Conservation (phyloP, 78 protist genomes). For the Dictyostelium intermedium region DNA sequence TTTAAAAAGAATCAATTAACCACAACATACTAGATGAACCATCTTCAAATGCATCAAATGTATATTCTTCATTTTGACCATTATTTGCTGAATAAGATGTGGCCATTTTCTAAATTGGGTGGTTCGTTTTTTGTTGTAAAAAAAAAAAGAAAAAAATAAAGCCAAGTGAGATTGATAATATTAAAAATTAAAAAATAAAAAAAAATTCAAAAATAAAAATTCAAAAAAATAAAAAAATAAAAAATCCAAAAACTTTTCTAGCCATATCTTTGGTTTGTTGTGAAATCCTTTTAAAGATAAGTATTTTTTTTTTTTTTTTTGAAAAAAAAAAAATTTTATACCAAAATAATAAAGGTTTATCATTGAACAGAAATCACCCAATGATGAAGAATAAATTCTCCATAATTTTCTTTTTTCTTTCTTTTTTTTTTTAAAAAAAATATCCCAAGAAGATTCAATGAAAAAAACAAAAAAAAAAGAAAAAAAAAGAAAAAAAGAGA, state of each 20-base stretch:
- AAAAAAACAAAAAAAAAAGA: neutral
- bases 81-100: neutral
- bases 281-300: too few species aligned
- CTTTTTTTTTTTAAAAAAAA: too few species aligned
- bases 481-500: too few species aligned
- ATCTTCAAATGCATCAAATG: conserved; percentile 79
- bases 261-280: too few species aligned
- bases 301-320: too few species aligned
- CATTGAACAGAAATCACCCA: too few species aligned
- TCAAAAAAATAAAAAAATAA: neutral
- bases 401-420: too few species aligned
- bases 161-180: neutral
- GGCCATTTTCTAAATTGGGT: neutral
- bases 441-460: too few species aligned
- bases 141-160: neutral
- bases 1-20: neutral
- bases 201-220: neutral
- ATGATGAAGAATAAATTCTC: too few species aligned
- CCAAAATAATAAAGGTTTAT: too few species aligned
- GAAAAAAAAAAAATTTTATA: too few species aligned
- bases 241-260: neutral
- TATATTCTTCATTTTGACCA: conserved; percentile 40
- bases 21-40: conserved; percentile 54
- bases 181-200: neutral
- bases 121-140: neutral